phyloP scores from a whole-genome alignment of 2,329 filamentous ascomycete genomes.

The Dothideomycetidae sp. region DNA sequence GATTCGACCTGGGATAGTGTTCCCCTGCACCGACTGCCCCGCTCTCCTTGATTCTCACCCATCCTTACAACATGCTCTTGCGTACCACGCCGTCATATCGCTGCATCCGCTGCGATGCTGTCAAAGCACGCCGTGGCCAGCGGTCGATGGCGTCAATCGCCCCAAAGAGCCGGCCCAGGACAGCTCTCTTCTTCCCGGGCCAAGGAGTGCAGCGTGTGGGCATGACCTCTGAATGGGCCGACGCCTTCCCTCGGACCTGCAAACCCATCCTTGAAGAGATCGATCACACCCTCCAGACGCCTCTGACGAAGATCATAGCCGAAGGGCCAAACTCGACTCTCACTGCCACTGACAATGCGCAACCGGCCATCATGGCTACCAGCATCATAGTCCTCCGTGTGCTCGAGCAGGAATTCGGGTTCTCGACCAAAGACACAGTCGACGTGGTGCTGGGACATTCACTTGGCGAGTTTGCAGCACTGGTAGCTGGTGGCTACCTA shows the following conservation, averaged over 20 bases:
- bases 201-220: conserved; percentile 25
- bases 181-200: conserved; percentile 27
- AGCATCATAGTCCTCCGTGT: conserved; percentile 80
- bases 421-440: conserved; percentile 53
- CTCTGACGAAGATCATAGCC: conserved; percentile 64
- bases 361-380: conserved; percentile 92
- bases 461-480: conserved; percentile 80
- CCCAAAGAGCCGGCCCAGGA: conserved; percentile 12
- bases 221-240: conserved; percentile 53
- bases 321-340: conserved; percentile 63
- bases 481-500: conserved; percentile 73
- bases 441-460: conserved; percentile 84
- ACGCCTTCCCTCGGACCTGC: conserved; percentile 68
- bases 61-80: too few relatives aligned
- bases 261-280: conserved; percentile 71
- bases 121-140: too few relatives aligned
- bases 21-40: too few relatives aligned
- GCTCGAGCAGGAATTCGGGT: conserved; percentile 71
- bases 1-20: too few relatives aligned
- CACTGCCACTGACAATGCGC: conserved; percentile 72
- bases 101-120: too few relatives aligned
- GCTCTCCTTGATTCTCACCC: too few relatives aligned
- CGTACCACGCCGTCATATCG: too few relatives aligned
- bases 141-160: neutral
- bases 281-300: conserved; percentile 59